Percentiles rank a stretch among this genome's conserved stretches.
These are phyloP conservation scores for Melastoma candidum DNA, from an alignment of 441 rosid species.

Conservation along the genomic window DNA sequence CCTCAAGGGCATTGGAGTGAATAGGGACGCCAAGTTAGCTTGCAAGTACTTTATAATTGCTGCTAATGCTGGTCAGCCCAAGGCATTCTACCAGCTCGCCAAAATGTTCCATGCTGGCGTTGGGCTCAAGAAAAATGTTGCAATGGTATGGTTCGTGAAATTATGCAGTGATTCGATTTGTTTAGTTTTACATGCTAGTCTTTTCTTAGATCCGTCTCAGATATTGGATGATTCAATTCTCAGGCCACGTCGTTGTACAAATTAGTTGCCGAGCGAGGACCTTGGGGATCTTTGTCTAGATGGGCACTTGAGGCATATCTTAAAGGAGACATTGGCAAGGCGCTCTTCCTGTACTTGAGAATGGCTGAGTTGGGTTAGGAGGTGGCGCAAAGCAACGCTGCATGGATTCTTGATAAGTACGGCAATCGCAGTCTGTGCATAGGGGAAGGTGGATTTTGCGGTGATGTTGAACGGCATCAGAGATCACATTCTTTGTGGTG, in stretches of 20 bases:
- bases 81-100: slow-evolving; percentile 97
- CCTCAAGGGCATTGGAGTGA: slow-evolving; percentile 85
- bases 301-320: slow-evolving; percentile 97
- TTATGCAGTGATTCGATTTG: neutral
- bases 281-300: slow-evolving; percentile 97
- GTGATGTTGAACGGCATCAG: slow-evolving; percentile 83
- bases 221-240: slow-evolving; percentile 7
- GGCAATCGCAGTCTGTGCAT: slow-evolving; percentile 92
- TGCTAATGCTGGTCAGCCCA: slow-evolving; percentile 93
- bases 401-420: slow-evolving; percentile 97
- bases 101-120: slow-evolving; percentile 97
- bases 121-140: slow-evolving; percentile 74
- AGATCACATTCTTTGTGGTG: slow-evolving; percentile 96
- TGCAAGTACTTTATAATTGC: slow-evolving; percentile 61
- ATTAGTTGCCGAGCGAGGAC: slow-evolving; percentile 97
- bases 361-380: slow-evolving; percentile 99
- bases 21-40: slow-evolving; percentile 76
- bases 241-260: slow-evolving; percentile 96
- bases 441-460: slow-evolving; percentile 87
- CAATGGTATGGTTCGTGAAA: slow-evolving; percentile 38
- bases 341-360: slow-evolving; percentile 76
- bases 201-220: no score
- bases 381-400: slow-evolving; percentile 97
- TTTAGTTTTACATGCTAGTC: no score
- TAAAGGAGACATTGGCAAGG: slow-evolving; percentile 90